A percentile compares a stretch with the other conserved stretches of the same genome.
phyloP scores from a whole-genome alignment of 306 rosid genomes.

The Luffa acutangula region DNA sequence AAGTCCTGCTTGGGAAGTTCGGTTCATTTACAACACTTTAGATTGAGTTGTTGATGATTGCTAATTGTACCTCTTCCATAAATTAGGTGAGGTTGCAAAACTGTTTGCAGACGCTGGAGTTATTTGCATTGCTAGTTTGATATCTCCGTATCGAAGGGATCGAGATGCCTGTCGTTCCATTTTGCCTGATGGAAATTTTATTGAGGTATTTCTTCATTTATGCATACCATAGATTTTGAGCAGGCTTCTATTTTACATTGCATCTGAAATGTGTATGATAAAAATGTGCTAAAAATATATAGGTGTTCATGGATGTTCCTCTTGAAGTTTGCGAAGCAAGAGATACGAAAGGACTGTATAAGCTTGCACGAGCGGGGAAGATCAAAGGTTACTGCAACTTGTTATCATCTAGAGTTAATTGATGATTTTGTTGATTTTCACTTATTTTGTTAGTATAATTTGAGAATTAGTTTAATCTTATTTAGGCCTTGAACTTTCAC shows the following conservation, averaged over 20 bases:
- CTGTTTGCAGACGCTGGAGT: slow-evolving; percentile 88
- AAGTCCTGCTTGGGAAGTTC: slow-evolving; percentile 9
- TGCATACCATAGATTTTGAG: neutral
- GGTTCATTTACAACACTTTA: neutral
- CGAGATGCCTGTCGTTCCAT: slow-evolving; percentile 83
- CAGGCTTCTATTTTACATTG: neutral
- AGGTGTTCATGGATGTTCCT: slow-evolving; percentile 91
- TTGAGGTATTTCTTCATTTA: slow-evolving; percentile 44
- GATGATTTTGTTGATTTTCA: neutral
- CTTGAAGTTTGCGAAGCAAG: slow-evolving; percentile 81
- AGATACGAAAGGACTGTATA: slow-evolving; percentile 74
- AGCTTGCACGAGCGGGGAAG: slow-evolving; percentile 72
- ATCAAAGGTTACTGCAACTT: slow-evolving; percentile 37
- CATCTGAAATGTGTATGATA: neutral
- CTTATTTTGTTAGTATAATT: neutral
- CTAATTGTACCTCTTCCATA: neutral
- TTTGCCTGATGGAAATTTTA: slow-evolving; percentile 69
- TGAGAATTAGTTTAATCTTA: neutral
- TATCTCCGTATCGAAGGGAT: slow-evolving; percentile 77
- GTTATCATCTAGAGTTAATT: neutral
- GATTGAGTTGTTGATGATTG: neutral
- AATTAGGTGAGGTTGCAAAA: slow-evolving; percentile 92
- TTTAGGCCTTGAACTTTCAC: neutral
- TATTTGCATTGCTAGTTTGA: slow-evolving; percentile 78
- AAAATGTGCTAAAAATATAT: slow-evolving; percentile 15